Evolutionary conservation across 441 rosid genomes (phyloP).

Genomic region (Gossypium trilobum): DNA sequence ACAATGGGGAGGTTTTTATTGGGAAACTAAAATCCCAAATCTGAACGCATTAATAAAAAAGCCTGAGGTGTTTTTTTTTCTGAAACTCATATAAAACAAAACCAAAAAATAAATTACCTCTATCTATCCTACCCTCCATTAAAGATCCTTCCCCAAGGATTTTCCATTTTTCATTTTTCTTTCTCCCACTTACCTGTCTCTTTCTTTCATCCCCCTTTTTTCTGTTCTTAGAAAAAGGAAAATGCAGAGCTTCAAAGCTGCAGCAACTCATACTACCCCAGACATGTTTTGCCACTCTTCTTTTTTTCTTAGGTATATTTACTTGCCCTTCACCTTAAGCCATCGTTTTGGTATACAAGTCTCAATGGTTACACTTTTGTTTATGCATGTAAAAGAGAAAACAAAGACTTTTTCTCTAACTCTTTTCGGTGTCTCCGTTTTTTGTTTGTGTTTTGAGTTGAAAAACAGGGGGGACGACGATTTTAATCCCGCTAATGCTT

Average conservation of each 20-base stretch:
- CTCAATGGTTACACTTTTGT: neutral
- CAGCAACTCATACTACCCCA: constrained; percentile 35
- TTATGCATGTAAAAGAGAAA: neutral
- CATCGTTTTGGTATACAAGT: neutral
- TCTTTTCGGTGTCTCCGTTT: constrained; percentile 2
- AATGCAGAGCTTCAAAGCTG: constrained; percentile 72
- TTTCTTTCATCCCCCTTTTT: neutral
- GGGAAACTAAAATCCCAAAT: constrained; percentile 77
- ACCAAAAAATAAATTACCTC: neutral
- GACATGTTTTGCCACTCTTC: constrained; percentile 59
- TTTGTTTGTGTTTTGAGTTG: constrained; percentile 1
- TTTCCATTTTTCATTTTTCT: neutral
- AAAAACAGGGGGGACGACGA: constrained; percentile 46
- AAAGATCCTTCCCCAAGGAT: constrained; percentile 22
- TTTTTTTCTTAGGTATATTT: constrained; percentile 52
- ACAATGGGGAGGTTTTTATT: constrained; percentile 25
- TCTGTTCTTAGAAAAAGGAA: neutral
- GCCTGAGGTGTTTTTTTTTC: constrained; percentile 9
- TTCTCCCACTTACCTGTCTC: constrained; percentile 16
- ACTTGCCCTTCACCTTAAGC: neutral
- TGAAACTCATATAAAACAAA: neutral
- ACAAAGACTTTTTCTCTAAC: neutral
- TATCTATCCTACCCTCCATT: constrained; percentile 16
- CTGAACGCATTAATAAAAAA: constrained; percentile 39
- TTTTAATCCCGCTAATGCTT: constrained; percentile 34